Conservation (phyloP, 352 stramenopile genomes). For the Globisporangium perplexum region DNA sequence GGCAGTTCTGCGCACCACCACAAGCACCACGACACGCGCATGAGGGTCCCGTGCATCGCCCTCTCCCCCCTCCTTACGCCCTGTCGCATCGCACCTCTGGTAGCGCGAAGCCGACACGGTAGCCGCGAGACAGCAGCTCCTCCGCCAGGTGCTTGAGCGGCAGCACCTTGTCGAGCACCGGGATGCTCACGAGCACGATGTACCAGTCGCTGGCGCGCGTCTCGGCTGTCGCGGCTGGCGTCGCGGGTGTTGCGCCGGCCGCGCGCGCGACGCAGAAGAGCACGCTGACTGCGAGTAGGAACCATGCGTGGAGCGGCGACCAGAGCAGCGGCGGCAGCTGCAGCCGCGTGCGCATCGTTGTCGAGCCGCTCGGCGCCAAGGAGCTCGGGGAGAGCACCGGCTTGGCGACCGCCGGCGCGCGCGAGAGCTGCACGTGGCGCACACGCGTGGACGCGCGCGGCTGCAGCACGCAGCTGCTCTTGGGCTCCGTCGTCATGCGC, state of each 20-base stretch:
- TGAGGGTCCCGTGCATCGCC: background rate
- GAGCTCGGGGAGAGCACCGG: background rate
- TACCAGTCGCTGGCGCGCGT: slow-evolving; percentile 39
- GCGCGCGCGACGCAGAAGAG: slow-evolving; percentile 13
- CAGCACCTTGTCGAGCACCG: slow-evolving; percentile 77
- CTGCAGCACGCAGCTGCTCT: slow-evolving; percentile 12
- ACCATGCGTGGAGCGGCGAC: slow-evolving; percentile 23
- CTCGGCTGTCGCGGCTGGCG: background rate
- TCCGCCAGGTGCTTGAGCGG: slow-evolving; percentile 76
- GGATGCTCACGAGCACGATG: slow-evolving; percentile 79
- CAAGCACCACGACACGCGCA: background rate
- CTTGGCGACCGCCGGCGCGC: background rate
- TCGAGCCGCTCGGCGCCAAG: background rate
- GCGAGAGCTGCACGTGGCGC: slow-evolving; percentile 22
- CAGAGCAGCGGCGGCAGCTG: slow-evolving; percentile 21
- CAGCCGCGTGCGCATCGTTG: slow-evolving; percentile 3
- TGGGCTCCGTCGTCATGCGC: background rate
- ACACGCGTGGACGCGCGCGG: slow-evolving; percentile 32
- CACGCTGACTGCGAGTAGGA: slow-evolving; percentile 23
- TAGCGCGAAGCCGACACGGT: slow-evolving; percentile 72
- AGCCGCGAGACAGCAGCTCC: slow-evolving; percentile 63
- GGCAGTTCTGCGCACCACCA: slow-evolving; percentile 37
- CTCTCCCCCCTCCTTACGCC: too few species aligned
- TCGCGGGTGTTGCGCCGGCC: background rate
- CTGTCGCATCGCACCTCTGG: slow-evolving; percentile 37